Conservation (phyloP, 495 filamentous ascomycete species). For the Neurospora sp. region DNA sequence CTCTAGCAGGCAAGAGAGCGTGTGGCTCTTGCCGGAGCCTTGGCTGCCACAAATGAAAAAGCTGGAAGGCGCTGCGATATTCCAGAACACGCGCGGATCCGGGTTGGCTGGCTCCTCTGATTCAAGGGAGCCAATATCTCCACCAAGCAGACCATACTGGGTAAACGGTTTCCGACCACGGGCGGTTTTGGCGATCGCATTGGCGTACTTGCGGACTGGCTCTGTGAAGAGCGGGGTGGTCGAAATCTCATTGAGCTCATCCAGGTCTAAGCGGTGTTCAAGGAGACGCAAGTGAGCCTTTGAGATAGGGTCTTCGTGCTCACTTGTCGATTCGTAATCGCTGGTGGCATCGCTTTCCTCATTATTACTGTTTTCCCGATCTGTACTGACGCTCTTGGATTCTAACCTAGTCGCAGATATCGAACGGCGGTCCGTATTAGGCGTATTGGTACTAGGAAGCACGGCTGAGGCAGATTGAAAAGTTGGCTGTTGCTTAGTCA, state of each 20-base stretch:
- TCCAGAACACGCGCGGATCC: constrained; percentile 52
- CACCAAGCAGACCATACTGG: constrained; percentile 35
- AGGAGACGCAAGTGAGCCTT: constrained; percentile 12
- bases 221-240: constrained; percentile 31
- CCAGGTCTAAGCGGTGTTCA: constrained; percentile 5
- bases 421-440: background rate
- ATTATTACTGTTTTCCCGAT: background rate
- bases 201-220: constrained; percentile 22
- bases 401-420: background rate
- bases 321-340: background rate
- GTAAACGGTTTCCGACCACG: constrained; percentile 13
- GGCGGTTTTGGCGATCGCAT: background rate
- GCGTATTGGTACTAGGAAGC: background rate
- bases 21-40: constrained; percentile 69
- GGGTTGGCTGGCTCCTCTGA: constrained; percentile 1
- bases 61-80: constrained; percentile 56
- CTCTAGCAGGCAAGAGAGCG: constrained; percentile 59
- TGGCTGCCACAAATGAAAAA: constrained; percentile 71
- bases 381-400: background rate
- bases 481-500: background rate
- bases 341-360: background rate
- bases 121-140: constrained; percentile 11
- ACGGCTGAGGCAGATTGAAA: background rate
- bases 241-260: constrained; percentile 25
- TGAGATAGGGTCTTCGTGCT: background rate